phyloP scores from a whole-genome alignment of 768 basidiomycete species.

The Megacollybia marginata region DNA sequence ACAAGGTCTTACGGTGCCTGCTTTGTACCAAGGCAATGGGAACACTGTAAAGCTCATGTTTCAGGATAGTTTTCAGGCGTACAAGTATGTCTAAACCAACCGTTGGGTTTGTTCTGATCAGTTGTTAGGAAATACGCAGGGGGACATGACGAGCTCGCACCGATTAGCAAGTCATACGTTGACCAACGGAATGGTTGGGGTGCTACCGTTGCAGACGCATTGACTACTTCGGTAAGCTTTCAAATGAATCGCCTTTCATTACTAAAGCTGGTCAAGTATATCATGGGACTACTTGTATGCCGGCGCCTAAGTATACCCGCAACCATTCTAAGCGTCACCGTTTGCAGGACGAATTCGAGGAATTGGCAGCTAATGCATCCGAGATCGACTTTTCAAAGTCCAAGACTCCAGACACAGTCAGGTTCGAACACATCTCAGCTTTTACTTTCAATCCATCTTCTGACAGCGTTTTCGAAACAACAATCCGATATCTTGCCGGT shows the following conservation, averaged over 20 bases:
- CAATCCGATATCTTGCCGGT: conserved; percentile 45
- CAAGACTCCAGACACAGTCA: conserved; percentile 28
- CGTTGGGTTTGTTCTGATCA: neutral
- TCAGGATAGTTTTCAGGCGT: conserved; percentile 33
- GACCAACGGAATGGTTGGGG: conserved; percentile 9
- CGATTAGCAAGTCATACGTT: conserved; percentile 5
- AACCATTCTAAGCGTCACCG: neutral
- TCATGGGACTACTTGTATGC: conserved; percentile 32
- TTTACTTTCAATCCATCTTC: neutral
- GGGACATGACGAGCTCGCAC: conserved; percentile 36
- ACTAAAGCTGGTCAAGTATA: conserved; percentile 5
- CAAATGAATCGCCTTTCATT: no score
- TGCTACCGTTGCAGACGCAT: conserved; percentile 30
- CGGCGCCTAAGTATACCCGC: neutral
- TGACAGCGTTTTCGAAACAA: conserved; percentile 42
- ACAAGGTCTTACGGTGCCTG: conserved; percentile 27
- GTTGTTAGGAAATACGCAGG: conserved; percentile 33
- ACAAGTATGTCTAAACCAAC: conserved; percentile 23
- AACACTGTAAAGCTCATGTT: conserved; percentile 34
- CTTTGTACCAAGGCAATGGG: conserved; percentile 21
- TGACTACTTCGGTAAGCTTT: conserved; percentile 34
- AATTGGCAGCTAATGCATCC: conserved; percentile 31
- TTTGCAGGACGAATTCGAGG: conserved; percentile 31
- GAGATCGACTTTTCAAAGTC: conserved; percentile 35
- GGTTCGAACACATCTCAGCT: conserved; percentile 16